These are phyloP conservation scores for Candida smagusa DNA, from an alignment of 1,139 yeast genomes.

Conservation along the genomic window DNA sequence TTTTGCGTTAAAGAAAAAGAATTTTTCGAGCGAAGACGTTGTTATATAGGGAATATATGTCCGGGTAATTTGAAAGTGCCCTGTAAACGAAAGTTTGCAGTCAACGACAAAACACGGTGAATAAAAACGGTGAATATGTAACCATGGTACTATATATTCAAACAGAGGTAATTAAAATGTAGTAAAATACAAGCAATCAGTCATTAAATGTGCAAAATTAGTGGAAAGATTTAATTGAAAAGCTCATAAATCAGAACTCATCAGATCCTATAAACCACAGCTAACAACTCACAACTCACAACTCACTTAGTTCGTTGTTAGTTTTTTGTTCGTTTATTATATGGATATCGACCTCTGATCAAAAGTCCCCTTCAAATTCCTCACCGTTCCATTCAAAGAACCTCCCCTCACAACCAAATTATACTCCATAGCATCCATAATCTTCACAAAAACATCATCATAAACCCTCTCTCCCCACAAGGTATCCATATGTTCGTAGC, in stretches of 20 bases:
- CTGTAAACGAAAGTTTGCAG: too few species aligned
- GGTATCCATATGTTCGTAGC: constrained; percentile 38
- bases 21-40: background rate
- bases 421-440: constrained; percentile 9
- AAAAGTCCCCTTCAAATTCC: constrained; percentile 3
- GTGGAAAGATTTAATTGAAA: too few species aligned
- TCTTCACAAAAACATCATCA: constrained; percentile 24
- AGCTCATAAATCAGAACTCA: too few species aligned
- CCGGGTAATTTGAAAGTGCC: constrained; percentile 6
- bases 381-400: constrained; percentile 4
- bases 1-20: constrained; percentile 50
- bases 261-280: too few species aligned
- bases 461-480: constrained; percentile 31
- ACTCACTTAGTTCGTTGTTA: too few species aligned
- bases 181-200: too few species aligned
- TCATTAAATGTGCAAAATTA: too few species aligned
- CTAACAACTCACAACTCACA: too few species aligned
- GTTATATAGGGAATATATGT: constrained; percentile 1
- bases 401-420: constrained; percentile 3
- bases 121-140: too few species aligned
- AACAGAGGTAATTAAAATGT: too few species aligned
- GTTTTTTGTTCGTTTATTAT: background rate
- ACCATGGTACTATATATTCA: too few species aligned
- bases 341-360: background rate
- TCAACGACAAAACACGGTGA: background rate